Percentiles rank a stretch among this genome's conserved stretches.
These are phyloP conservation scores for Tylopilus plumbeoviolaceoides DNA, from an alignment of 768 basidiomycete genomes.

Conservation along the genomic window DNA sequence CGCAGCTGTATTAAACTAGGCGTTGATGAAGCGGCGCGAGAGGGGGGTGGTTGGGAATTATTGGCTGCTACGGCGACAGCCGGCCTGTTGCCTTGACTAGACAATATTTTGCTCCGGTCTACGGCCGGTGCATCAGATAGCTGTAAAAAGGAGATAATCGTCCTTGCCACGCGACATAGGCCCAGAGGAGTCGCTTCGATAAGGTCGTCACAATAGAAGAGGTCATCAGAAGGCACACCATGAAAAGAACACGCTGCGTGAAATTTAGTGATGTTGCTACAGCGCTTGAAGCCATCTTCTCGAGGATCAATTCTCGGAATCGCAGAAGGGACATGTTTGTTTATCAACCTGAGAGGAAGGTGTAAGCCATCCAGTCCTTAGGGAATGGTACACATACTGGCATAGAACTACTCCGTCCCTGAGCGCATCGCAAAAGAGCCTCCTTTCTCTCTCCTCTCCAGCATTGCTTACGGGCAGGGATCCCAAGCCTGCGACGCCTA, in stretches of 20 bases:
- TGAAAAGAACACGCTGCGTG: slow-evolving; percentile 69
- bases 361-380: slow-evolving; percentile 3
- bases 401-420: slow-evolving; percentile 85
- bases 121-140: slow-evolving; percentile 53
- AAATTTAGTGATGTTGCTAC: slow-evolving; percentile 74
- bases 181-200: slow-evolving; percentile 56
- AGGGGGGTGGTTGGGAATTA: slow-evolving; percentile 27
- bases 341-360: slow-evolving; percentile 56
- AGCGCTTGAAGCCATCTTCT: slow-evolving; percentile 62
- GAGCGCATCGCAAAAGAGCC: slow-evolving; percentile 68
- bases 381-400: slow-evolving; percentile 58
- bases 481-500: slow-evolving; percentile 26
- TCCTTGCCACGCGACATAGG: slow-evolving; percentile 67
- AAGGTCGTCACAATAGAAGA: slow-evolving; percentile 68
- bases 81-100: slow-evolving; percentile 36
- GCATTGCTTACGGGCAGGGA: slow-evolving; percentile 40
- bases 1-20: slow-evolving; percentile 49
- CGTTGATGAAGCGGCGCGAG: slow-evolving; percentile 55
- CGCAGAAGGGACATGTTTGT: slow-evolving; percentile 63
- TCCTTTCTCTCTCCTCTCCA: slow-evolving; percentile 74
- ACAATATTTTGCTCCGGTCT: slow-evolving; percentile 43
- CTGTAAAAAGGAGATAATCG: slow-evolving; percentile 66
- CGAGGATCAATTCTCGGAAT: slow-evolving; percentile 61
- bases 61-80: slow-evolving; percentile 24
- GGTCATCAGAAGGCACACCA: slow-evolving; percentile 56